A percentile compares a stretch with the other conserved stretches of the same genome.
These are phyloP conservation scores for Acanthamoeba culbertsoni DNA, from an alignment of 208 protist species.

Conservation along the genomic window DNA sequence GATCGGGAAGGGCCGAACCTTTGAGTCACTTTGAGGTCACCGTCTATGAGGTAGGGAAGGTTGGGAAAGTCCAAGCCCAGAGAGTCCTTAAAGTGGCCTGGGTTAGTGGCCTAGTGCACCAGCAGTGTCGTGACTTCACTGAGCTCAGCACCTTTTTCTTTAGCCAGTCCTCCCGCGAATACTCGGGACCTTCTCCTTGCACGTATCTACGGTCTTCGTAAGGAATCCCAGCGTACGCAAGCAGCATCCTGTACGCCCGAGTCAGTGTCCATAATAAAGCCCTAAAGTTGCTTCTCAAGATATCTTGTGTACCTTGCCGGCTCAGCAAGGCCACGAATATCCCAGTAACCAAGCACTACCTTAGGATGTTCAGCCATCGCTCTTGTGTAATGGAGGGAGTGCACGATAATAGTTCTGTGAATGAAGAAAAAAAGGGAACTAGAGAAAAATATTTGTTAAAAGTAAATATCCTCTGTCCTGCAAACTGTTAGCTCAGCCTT, in stretches of 20 bases:
- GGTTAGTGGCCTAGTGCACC: neutral
- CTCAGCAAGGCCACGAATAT: neutral
- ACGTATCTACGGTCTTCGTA: conserved; percentile 27
- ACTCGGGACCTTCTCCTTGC: neutral
- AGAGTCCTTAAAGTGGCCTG: neutral
- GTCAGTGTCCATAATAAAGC: neutral
- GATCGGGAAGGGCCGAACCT: no score
- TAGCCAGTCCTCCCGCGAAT: neutral
- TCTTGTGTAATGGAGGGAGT: neutral
- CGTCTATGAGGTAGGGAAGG: conserved; percentile 38
- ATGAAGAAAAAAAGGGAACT: neutral
- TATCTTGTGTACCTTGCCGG: neutral
- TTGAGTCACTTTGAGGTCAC: conserved; percentile 1
- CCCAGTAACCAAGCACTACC: neutral
- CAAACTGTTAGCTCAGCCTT: no score
- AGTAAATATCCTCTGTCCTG: no score
- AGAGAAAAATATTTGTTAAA: neutral
- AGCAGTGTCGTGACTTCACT: neutral
- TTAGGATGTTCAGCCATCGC: neutral
- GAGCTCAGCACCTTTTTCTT: neutral
- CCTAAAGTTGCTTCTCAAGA: neutral
- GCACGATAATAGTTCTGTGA: neutral
- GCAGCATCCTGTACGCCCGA: neutral
- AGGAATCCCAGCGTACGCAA: conserved; percentile 2
- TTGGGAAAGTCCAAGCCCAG: conserved; percentile 28